A percentile compares a stretch with the other conserved stretches of the same genome.
Evolutionary conservation across 148 eudicot species (phyloP).

Genomic region (Salicornia ramosissima): DNA sequence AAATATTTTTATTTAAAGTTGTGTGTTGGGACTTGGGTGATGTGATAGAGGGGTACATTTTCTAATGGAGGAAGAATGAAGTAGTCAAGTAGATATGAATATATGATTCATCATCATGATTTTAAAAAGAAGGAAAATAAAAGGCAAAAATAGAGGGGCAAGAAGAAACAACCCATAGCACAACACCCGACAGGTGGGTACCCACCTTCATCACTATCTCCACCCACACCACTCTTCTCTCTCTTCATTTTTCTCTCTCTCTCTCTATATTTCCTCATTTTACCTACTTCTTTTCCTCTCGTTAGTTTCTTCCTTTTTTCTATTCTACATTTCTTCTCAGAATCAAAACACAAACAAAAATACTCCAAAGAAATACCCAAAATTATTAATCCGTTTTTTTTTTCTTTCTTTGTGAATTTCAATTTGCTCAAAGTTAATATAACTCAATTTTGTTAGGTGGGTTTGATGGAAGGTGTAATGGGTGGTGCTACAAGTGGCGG

Average conservation of each 20-base stretch:
- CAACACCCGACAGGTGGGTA: constrained; percentile 38
- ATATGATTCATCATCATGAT: too few species aligned
- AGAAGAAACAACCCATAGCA: constrained; percentile 7
- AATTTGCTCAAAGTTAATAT: not conserved
- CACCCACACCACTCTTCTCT: constrained; percentile 24
- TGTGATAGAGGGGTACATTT: too few species aligned
- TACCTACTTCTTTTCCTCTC: constrained; percentile 11
- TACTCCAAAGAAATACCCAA: constrained; percentile 6
- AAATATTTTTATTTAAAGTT: too few species aligned
- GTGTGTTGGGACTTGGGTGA: too few species aligned
- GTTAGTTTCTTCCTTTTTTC: not conserved
- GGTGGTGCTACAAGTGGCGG: constrained; percentile 29
- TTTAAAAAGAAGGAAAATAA: not conserved
- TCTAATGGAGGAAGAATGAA: too few species aligned
- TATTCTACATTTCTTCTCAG: not conserved
- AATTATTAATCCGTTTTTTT: constrained; percentile 6
- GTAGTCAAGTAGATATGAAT: too few species aligned
- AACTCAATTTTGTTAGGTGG: not conserved
- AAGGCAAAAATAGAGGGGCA: constrained; percentile 2
- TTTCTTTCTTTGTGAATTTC: not conserved
- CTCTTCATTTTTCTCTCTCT: constrained; percentile 1
- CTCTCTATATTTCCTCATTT: not conserved
- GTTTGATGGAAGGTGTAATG: constrained; percentile 13
- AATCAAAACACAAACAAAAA: not conserved
- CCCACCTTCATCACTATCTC: constrained; percentile 35